Conservation (phyloP, 768 basidiomycete species). For the Panaeolus cyanescens region DNA sequence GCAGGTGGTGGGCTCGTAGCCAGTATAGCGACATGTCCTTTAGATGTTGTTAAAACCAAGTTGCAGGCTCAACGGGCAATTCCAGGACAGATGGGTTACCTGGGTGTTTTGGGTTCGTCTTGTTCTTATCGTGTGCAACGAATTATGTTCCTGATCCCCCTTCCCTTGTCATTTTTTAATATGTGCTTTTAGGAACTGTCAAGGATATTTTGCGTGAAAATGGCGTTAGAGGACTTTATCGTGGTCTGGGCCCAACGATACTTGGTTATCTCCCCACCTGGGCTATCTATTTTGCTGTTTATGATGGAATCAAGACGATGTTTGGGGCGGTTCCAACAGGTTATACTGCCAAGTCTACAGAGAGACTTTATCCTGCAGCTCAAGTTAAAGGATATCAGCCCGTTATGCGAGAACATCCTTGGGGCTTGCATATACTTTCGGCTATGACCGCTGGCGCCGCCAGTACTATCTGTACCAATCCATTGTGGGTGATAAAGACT, state of each 20-base stretch:
- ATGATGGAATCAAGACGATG: constrained; percentile 89
- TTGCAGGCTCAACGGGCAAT: constrained; percentile 89
- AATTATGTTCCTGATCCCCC: constrained; percentile 8
- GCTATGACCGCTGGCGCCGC: constrained; percentile 95
- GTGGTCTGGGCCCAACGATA: constrained; percentile 96
- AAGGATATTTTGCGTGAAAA: constrained; percentile 53
- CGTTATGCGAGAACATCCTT: constrained; percentile 76
- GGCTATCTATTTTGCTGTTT: constrained; percentile 99
- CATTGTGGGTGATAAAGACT: constrained; percentile 98
- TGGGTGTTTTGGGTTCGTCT: constrained; percentile 71
- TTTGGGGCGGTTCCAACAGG: constrained; percentile 70
- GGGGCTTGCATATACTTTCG: constrained; percentile 88
- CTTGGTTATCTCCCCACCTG: constrained; percentile 97
- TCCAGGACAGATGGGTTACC: constrained; percentile 70
- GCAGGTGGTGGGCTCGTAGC: constrained; percentile 94
- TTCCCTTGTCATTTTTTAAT: neutral
- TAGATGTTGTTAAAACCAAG: constrained; percentile 98
- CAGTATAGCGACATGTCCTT: constrained; percentile 91
- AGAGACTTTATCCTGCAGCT: constrained; percentile 76
- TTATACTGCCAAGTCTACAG: constrained; percentile 23
- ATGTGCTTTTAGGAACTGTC: constrained; percentile 35
- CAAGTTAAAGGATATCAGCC: constrained; percentile 88
- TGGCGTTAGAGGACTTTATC: constrained; percentile 89
- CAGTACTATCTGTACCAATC: constrained; percentile 93
- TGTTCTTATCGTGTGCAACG: neutral